Evolutionary conservation across 345 rosid species (phyloP).

Genomic region (Gynandropsis gynandra): DNA sequence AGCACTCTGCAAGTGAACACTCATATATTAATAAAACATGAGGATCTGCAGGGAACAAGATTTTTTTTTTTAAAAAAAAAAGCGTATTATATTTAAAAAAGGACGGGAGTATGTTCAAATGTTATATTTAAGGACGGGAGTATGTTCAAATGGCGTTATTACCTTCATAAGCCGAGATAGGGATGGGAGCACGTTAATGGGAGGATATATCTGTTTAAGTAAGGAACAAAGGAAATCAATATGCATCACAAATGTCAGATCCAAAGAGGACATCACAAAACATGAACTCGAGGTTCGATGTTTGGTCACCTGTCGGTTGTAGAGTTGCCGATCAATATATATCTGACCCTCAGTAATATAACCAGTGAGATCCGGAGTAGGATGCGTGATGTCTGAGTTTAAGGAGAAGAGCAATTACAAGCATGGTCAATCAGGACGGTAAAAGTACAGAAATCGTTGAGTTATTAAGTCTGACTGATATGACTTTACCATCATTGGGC

Average conservation of each 20-base stretch:
- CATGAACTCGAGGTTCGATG: not conserved
- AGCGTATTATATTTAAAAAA: no score
- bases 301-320: slow-evolving; percentile 30
- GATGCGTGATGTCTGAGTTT: slow-evolving; percentile 86
- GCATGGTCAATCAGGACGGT: not conserved
- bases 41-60: not conserved
- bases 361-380: slow-evolving; percentile 98
- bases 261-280: not conserved
- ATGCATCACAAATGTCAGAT: not conserved
- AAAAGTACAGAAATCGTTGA: not conserved
- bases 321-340: slow-evolving; percentile 34
- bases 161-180: slow-evolving; percentile 99
- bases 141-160: slow-evolving; percentile 3
- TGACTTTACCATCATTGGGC: slow-evolving; percentile 90
- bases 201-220: slow-evolving; percentile 78
- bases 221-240: slow-evolving; percentile 1
- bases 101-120: no score
- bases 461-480: not conserved
- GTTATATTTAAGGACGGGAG: not conserved
- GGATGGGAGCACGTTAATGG: slow-evolving; percentile 96
- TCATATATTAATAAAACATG: not conserved
- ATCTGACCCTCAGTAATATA: slow-evolving; percentile 73
- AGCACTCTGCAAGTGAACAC: slow-evolving; percentile 59
- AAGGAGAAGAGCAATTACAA: not conserved
- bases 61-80: no score